A percentile compares a stretch with the other conserved stretches of the same genome.
Conservation (phyloP, 2,329 filamentous ascomycete genomes). For the Ophiostoma fasciatum region DNA sequence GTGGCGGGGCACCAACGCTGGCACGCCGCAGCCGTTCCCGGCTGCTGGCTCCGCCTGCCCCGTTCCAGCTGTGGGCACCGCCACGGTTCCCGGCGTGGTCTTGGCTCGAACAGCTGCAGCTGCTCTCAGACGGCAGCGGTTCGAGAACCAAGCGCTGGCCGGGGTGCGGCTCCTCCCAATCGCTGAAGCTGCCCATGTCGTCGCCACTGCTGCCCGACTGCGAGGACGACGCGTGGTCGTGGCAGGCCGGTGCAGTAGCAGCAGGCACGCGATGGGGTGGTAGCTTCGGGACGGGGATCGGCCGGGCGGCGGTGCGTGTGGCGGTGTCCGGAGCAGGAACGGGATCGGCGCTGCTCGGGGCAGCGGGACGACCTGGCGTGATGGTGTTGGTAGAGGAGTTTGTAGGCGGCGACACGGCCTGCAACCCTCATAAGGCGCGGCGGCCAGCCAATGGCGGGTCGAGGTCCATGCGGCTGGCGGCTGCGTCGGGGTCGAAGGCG, state of each 20-base stretch:
- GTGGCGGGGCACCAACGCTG: neutral
- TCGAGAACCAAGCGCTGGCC: slow-evolving; percentile 22
- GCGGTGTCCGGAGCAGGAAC: too few species aligned
- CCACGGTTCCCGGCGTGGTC: too few species aligned
- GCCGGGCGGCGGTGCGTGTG: slow-evolving; percentile 8
- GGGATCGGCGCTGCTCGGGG: slow-evolving; percentile 13
- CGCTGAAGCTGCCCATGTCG: slow-evolving; percentile 6
- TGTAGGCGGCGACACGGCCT: slow-evolving; percentile 38
- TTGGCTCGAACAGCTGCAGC: neutral
- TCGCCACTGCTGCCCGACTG: neutral
- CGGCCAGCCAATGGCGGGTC: slow-evolving; percentile 19
- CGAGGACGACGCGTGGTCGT: neutral
- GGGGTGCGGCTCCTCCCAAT: slow-evolving; percentile 32
- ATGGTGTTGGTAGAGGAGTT: slow-evolving; percentile 6
- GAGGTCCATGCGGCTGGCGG: slow-evolving; percentile 20
- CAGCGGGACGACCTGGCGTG: too few species aligned
- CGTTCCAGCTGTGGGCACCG: too few species aligned
- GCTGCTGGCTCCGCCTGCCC: neutral
- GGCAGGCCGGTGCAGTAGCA: neutral
- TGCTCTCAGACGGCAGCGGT: slow-evolving; percentile 12
- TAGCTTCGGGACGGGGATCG: neutral
- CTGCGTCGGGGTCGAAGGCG: slow-evolving; percentile 19
- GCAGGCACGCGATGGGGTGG: neutral
- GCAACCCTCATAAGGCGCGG: slow-evolving; percentile 36
- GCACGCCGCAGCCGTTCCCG: neutral